Conservation (phyloP, 1,284 basidiomycete species). For the Neonothopanus nambi region DNA sequence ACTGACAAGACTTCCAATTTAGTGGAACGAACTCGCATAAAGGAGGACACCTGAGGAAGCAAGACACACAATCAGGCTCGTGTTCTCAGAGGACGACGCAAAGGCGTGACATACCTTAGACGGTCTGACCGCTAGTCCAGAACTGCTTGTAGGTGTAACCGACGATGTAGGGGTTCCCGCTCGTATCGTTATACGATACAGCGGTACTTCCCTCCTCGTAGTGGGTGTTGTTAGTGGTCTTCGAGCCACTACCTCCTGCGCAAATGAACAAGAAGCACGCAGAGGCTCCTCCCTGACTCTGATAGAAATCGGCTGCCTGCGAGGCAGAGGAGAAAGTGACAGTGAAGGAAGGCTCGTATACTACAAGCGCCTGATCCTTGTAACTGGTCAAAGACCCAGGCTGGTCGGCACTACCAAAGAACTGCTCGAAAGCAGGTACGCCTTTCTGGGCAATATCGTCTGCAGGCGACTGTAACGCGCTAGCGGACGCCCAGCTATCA, state of each 20-base stretch:
- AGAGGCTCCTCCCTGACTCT: neutral
- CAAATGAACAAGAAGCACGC: constrained; percentile 8
- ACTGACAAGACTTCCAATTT: too few species aligned
- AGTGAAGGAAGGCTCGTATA: constrained; percentile 6
- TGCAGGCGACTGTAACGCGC: neutral
- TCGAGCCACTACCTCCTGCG: neutral
- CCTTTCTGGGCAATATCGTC: neutral
- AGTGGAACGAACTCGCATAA: too few species aligned
- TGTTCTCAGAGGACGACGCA: too few species aligned
- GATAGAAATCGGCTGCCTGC: neutral
- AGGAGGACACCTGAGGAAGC: too few species aligned
- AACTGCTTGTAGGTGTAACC: neutral
- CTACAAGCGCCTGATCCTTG: constrained; percentile 9
- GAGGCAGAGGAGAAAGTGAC: neutral
- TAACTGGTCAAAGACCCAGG: constrained; percentile 6
- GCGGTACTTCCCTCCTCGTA: neutral
- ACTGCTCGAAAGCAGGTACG: neutral
- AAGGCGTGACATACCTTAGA: too few species aligned
- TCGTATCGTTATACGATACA: constrained; percentile 6
- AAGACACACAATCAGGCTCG: too few species aligned
- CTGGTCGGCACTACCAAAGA: constrained; percentile 1
- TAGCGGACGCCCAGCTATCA: neutral
- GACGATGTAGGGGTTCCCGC: constrained; percentile 1
- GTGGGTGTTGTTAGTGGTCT: neutral
- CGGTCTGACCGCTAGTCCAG: too few species aligned